A percentile compares a stretch with the other conserved stretches of the same genome.
Evolutionary conservation across 352 stramenopile genomes (phyloP).

Genomic region (Pythium sp.): DNA sequence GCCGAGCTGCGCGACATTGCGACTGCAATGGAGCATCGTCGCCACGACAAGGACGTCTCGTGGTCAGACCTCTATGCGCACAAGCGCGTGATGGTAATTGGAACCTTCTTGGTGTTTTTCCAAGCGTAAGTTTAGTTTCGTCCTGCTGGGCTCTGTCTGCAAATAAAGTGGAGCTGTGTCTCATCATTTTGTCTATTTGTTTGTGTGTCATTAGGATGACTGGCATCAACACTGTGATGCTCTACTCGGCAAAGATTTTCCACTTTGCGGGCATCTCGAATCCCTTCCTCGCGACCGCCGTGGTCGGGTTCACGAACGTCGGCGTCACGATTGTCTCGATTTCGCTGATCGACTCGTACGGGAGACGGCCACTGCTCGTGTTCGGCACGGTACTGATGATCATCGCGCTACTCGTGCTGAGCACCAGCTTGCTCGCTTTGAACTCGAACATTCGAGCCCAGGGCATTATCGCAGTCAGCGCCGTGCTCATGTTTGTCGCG

Average conservation of each 20-base stretch:
- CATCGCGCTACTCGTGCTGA: constrained; percentile 59
- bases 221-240: constrained; percentile 90
- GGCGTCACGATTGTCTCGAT: constrained; percentile 76
- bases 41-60: constrained; percentile 35
- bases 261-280: constrained; percentile 86
- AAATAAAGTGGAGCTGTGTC: not conserved
- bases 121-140: constrained; percentile 41
- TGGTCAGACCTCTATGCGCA: constrained; percentile 57
- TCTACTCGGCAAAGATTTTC: constrained; percentile 92
- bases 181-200: not conserved
- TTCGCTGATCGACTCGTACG: constrained; percentile 70
- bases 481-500: constrained; percentile 76
- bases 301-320: constrained; percentile 76
- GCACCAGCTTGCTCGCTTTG: constrained; percentile 60
- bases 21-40: constrained; percentile 53
- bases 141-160: not conserved
- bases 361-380: constrained; percentile 71
- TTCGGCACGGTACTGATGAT: constrained; percentile 76
- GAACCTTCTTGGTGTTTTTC: constrained; percentile 75
- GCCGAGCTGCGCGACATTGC: constrained; percentile 62
- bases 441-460: constrained; percentile 47
- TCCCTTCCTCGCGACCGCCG: constrained; percentile 76
- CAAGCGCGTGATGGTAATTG: constrained; percentile 56
- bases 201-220: constrained; percentile 52
- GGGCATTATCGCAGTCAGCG: constrained; percentile 65